Evolutionary conservation across 2,329 filamentous ascomycete genomes (phyloP), one percentile per base, ranked within the genome.

Genomic region (Fusarium sp.): DNA sequence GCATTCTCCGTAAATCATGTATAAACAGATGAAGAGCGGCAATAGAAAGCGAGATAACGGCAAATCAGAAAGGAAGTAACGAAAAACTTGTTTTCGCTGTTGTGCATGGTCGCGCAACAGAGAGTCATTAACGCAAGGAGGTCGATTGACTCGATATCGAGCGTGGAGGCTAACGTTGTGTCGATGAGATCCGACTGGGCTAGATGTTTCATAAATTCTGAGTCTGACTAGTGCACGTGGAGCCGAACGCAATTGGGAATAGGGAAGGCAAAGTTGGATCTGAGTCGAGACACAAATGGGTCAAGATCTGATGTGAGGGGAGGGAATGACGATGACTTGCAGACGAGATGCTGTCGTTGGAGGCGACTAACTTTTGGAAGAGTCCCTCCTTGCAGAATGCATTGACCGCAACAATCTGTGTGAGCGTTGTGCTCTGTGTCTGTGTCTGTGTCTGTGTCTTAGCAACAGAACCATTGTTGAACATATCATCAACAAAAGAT

Each of bases 171-270:
- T 60, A 69, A 62, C 32, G 54, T 49, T 25, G 19, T 21, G 33
- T 54, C 33, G 50, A 64, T 50, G 52, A 56, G 59, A 44, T 61
- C 42, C 58, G 65, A 72, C 64, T 74, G 74, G 69, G 54, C 44
- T 57, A 63, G 35, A 68, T 49, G 69, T 70, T 70, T 74, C 60
- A 60, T 66, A 60, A 58, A 42, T 52, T 43, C 59, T 72, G 70
- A 67, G 62, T 68, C 67, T 61, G 37, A 46, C 33, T 74, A 61
- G 67, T 69, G 62, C 75, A 78, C 73, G 71, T 77, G 76, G 76
- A 69, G 67, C 32, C 58, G 47, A 61, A 65, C 58, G 49, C 60
- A 60, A 67, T 57, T 64, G 64, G 64, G 53, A 61, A 47, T 42
- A 67, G 35, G 53, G n/a, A 67, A 52, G 63, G 23, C 32, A 64